These are phyloP conservation scores for Gilbertella persicaria DNA, from an alignment of 371 early-diverging fungal species.

Conservation along the genomic window DNA sequence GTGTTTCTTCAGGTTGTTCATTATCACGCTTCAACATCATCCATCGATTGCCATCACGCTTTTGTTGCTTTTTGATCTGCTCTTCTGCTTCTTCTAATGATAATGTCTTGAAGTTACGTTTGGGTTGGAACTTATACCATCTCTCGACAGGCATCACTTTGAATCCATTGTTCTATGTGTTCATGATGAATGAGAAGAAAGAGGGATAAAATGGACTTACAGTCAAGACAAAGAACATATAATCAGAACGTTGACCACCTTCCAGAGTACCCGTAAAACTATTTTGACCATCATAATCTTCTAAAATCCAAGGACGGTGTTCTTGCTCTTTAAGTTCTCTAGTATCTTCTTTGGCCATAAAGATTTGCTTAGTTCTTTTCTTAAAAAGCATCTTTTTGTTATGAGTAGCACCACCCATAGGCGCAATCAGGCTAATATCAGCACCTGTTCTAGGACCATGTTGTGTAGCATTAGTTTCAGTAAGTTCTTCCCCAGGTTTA, in stretches of 20 bases:
- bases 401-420: conserved; percentile 75
- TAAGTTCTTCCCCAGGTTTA: conserved; percentile 4
- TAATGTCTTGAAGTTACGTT: conserved; percentile 77
- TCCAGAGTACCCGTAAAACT: conserved; percentile 76
- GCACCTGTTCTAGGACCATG: conserved; percentile 63
- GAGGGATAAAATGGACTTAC: conserved; percentile 12
- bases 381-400: conserved; percentile 83
- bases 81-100: conserved; percentile 94
- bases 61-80: conserved; percentile 60
- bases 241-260: conserved; percentile 75
- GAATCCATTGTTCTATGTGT: conserved; percentile 70
- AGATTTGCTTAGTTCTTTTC: conserved; percentile 81
- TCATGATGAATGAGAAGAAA: background rate
- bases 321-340: conserved; percentile 73
- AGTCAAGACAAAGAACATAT: conserved; percentile 80
- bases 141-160: conserved; percentile 84
- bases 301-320: conserved; percentile 77
- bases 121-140: conserved; percentile 91
- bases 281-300: conserved; percentile 73
- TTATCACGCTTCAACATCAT: conserved; percentile 65
- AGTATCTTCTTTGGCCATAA: conserved; percentile 72
- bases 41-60: conserved; percentile 68
- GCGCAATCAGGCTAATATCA: conserved; percentile 77
- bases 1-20: conserved; percentile 15
- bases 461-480: background rate